Percentiles rank a stretch among this genome's conserved stretches.
phyloP scores from a whole-genome alignment of 352 stramenopile species.

The Phytophthora ohioensis region DNA sequence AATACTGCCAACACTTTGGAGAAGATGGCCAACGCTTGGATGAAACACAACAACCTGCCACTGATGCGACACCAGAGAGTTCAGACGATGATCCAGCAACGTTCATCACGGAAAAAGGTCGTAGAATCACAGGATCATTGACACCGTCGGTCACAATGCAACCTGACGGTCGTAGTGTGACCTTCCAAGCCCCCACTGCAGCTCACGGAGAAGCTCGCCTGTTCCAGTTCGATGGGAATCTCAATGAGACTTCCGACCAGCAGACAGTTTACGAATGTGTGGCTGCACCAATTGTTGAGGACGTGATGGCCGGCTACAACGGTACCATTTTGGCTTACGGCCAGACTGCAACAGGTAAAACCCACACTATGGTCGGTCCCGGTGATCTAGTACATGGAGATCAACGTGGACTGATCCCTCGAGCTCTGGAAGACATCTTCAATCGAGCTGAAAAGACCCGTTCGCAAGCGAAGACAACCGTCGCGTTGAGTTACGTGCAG shows the following conservation, averaged over 20 bases:
- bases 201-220: constrained; percentile 40
- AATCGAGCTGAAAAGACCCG: constrained; percentile 40
- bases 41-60: constrained; percentile 22
- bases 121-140: constrained; percentile 24
- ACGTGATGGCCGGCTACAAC: constrained; percentile 74
- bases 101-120: constrained; percentile 75
- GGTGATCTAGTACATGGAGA: constrained; percentile 46
- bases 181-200: constrained; percentile 34
- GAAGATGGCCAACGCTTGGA: constrained; percentile 35
- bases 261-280: constrained; percentile 60
- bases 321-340: constrained; percentile 77
- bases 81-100: constrained; percentile 45
- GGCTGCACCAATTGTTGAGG: constrained; percentile 62
- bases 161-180: constrained; percentile 40
- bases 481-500: constrained; percentile 79
- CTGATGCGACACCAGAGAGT: constrained; percentile 27
- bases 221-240: constrained; percentile 70
- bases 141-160: constrained; percentile 41
- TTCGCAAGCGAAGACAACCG: constrained; percentile 46
- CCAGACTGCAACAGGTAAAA: constrained; percentile 75
- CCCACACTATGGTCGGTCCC: constrained; percentile 72
- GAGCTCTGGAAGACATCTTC: constrained; percentile 72
- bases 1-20: constrained; percentile 51
- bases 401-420: constrained; percentile 65
- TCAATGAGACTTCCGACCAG: constrained; percentile 52